Evolutionary conservation across 805 yeast genomes (phyloP).

Genomic region (Ogataea paradorogensis): DNA sequence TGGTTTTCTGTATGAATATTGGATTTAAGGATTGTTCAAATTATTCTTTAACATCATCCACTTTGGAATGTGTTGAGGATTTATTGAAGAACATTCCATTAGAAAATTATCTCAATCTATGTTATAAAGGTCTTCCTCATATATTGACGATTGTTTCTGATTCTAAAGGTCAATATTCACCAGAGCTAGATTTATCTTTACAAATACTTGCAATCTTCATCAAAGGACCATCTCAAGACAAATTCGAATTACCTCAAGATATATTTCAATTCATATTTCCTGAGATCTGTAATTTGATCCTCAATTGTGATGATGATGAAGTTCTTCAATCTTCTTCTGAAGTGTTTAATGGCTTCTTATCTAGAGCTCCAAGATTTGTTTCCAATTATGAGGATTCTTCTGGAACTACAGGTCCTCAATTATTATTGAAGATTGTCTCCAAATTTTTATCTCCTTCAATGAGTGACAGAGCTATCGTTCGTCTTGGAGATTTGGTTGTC

Average conservation of each 20-base stretch:
- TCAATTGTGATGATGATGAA: conserved; percentile 65
- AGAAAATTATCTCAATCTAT: conserved; percentile 43
- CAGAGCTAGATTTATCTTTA: conserved; percentile 56
- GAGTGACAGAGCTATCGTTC: conserved; percentile 78
- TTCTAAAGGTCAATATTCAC: conserved; percentile 47
- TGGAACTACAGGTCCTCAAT: conserved; percentile 47
- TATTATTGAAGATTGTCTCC: conserved; percentile 61
- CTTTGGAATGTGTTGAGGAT: conserved; percentile 65
- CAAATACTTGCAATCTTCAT: conserved; percentile 55
- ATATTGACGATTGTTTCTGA: conserved; percentile 40
- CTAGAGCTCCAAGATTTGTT: conserved; percentile 37
- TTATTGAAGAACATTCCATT: conserved; percentile 48
- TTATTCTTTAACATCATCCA: conserved; percentile 61
- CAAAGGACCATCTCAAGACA: conserved; percentile 35
- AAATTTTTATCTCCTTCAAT: conserved; percentile 68
- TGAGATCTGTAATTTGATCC: conserved; percentile 37
- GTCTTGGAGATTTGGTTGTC: conserved; percentile 55
- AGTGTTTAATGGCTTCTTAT: conserved; percentile 60
- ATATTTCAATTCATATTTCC: conserved; percentile 46
- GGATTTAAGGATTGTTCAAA: conserved; percentile 75
- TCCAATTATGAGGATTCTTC: conserved; percentile 32
- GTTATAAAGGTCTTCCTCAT: conserved; percentile 53
- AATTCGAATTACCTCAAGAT: conserved; percentile 21
- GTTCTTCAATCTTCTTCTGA: conserved; percentile 76
- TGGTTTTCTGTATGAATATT: conserved; percentile 58